Base-by-base conservation (phyloP, 2,329 filamentous ascomycete species). In the Drechslerella stenobrocha region DNA sequence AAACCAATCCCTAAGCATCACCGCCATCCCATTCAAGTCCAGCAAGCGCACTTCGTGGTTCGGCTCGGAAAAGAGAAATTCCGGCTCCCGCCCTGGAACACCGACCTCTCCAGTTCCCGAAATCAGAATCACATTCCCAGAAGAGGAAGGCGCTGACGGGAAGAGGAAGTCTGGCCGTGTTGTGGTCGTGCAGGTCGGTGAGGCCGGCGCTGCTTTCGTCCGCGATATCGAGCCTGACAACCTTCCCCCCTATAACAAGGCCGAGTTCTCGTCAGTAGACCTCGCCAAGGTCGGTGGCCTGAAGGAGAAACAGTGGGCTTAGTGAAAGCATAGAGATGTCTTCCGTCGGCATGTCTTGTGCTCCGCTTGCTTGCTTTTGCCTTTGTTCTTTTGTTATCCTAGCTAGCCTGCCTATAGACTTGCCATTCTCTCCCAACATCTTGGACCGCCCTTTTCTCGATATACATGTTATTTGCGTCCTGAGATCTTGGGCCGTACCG, bases 61-160 rank as follows among this genome's bases (percentile, higher is more conserved):
- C 35, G 63, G 63, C 57, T 73, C 71, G 3, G 73, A 74, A 44
- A 74, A 67, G 60, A 72, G 34, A 50, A 67, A 28, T 63, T 73
- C 32, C 64, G 73, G 70, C 70, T 57, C 50, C 70, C 71, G 20
- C 70, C 71, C 64, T 18, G 70, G 70, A 32, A 72, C 89, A 13
- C 88, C 91, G 20, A 80, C 87, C 73, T 89, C 87, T 45, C 87
- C 88, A n/a, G 71, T 97, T 24, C 93, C 93, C 18, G 89, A 97
- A 79, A 98, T 98, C 74, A 90, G 91, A 78, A 96, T 98, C 77
- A 97, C 93, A 32, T 97, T 98, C 80, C 93, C 93, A 13, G 89
- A 95, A 73, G 93, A 97, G 80, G 87, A 95, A 73, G 91, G 96
- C 75, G 88, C 90, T 72, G 80, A 84, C 56, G 92, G 92, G 72